Base-by-base conservation (phyloP, 1,139 yeast species). In the Debaryomyces sp. region DNA sequence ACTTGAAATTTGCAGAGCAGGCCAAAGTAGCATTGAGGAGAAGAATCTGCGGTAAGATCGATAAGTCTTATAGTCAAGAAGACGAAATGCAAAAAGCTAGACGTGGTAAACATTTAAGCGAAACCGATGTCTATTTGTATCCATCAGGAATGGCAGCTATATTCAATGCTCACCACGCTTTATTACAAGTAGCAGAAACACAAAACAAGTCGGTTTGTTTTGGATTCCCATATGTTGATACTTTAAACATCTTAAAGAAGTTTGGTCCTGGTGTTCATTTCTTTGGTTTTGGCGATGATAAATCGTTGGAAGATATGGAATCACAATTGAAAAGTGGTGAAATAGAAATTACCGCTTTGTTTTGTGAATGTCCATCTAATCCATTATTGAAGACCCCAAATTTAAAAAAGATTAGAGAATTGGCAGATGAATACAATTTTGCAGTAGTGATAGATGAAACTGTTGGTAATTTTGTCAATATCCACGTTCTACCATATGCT, bases 101-200 rank as follows among this genome's bases (percentile, higher is more conserved):
- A 50, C 61, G 75, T 50, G 75, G 77, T 45, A 59, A 61, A 45
- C 54, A 62, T 52, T 62, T 80, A 44, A 60, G 74, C 36, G 84
- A 79, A 51, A 71, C 80, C 44, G 96, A 92, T 61, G 96, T 94
- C 1, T 91, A 81, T 61, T 73, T 95, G 48, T 91, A 79, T 60
- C 96, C 97, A 10, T 77, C 92, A 1, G 99, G 99, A 13, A 94
- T 94, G 98, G 87, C 97, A 1, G 76, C 96, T 1, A 88, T 94
- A 39, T 94, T 87, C 71, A 80, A 82, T 50, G 89, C 97, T 0
- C 97, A 92, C 62, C 80, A 87, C 54, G 78, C 88, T 1, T 63
- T 85, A 22, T 68, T 90, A 53, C 50, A 51, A 9, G 43, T 46
- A 6, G 12, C 44, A 6, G 44, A 44, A 13, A 59, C 65, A 0